Evolutionary conservation across 352 stramenopile genomes (phyloP), one percentile per base, ranked within the genome.

Genomic region (Peronospora farinosa): DNA sequence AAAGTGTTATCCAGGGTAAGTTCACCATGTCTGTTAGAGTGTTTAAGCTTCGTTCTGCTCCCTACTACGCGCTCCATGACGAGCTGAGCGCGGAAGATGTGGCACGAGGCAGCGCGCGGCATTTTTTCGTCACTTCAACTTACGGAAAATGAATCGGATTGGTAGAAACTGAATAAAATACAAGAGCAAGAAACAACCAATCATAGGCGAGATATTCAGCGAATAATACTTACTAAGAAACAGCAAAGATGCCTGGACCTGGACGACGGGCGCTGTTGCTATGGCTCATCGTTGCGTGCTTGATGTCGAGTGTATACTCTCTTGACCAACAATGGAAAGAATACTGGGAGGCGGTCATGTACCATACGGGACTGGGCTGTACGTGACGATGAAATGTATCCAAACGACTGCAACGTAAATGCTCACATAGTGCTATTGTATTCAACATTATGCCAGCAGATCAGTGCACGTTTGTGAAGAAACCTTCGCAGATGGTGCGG

Each of bases 381-480:
- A 47, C 51, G 72, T 77, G 7, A 25, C 32, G 11, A 37, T 48
- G 15, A 41, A 55, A 50, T 43, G 39, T 46, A 55, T 31, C 31
- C 25, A 19, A 46, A n/a, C 16, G 25, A 19, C 16, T 46, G 13
- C 19, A 42, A 21, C 27, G 30, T 46, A 48, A 33, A 17, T 55
- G 15, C 31, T 49, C 31, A 52, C 30, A 53, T 38, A 19, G 4
- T 38, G 9, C 10, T 41, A 10, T 21, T 48, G 25, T 51, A 38
- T 19, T 38, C 13, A 40, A 38, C 19, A 19, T 30, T 23, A 31
- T 53, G 28, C 21, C 40, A 57, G 51, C 43, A 82, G 77, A 87
- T 44, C 78, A 88, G 54, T 91, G 80, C 58, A 63, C 59, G 7
- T 88, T 75, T 30, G 80, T 88, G 13, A 67, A 85, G 9, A 84